phyloP scores from a whole-genome alignment of 768 basidiomycete species.

The Psilocybe cubensis region DNA sequence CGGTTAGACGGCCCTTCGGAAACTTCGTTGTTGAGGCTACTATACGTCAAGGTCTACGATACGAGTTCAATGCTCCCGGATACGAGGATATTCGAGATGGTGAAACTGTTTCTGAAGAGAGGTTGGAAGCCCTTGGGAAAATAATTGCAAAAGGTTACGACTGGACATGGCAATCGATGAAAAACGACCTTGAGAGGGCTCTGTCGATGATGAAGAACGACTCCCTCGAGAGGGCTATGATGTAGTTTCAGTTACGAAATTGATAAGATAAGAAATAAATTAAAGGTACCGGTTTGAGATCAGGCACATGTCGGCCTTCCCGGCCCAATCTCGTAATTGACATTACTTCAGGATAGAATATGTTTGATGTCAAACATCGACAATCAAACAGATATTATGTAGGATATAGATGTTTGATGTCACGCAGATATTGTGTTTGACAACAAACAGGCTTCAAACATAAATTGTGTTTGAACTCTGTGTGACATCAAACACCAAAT shows the following conservation, averaged over 20 bases:
- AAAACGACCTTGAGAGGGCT: constrained; percentile 20
- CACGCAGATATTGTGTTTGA: too few relatives aligned
- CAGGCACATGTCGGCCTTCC: too few relatives aligned
- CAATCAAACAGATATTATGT: too few relatives aligned
- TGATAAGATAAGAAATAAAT: too few relatives aligned
- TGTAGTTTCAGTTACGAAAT: not conserved
- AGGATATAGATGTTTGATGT: too few relatives aligned
- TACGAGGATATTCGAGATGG: constrained; percentile 26
- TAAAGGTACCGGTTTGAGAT: too few relatives aligned
- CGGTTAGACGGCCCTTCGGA: constrained; percentile 47
- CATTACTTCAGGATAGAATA: too few relatives aligned
- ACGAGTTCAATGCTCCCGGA: constrained; percentile 33
- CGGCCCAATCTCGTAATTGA: too few relatives aligned
- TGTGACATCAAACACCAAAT: too few relatives aligned
- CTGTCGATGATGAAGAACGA: constrained; percentile 12
- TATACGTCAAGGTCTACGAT: constrained; percentile 40
- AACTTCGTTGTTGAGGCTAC: constrained; percentile 35
- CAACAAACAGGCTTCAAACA: too few relatives aligned
- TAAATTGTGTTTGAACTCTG: too few relatives aligned
- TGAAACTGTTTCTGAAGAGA: constrained; percentile 17
- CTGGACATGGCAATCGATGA: constrained; percentile 47
- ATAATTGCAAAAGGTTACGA: constrained; percentile 51
- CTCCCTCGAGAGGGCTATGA: not conserved
- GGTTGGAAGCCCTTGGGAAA: constrained; percentile 37
- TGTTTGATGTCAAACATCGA: too few relatives aligned